Evolutionary conservation across 768 basidiomycete genomes (phyloP), one percentile per base, ranked within the genome.

Genomic region (Boletellus sp.): DNA sequence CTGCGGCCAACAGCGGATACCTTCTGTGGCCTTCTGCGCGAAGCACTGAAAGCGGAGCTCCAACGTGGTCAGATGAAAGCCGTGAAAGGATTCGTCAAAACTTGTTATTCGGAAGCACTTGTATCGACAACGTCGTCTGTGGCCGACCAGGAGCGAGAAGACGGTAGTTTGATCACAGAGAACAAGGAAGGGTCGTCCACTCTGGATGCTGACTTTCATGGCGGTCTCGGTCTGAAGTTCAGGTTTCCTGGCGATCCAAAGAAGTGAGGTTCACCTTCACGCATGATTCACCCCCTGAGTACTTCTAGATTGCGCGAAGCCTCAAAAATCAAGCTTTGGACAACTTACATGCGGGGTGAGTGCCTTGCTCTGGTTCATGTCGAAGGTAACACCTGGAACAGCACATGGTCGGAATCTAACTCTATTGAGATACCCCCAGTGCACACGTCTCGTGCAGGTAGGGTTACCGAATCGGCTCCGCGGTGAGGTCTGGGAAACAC

Each of bases 401-500:
- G 91, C 79, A 4, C 94, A 97, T 60, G 96, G 96, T 19, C 85
- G 96, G 22, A 93, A 94, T 62, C 76, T 98, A n/a, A 94, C 96
- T 0, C 79, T 98, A 23, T 74, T 98, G 17, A 89, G 95, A 28
- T 99, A 97, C 68, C 95, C 96, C 0, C 88, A 94, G 67, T 94
- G 92, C 63, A 96, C 94, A 36, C 87, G 96, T n/a, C 80, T 99
- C 23, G 87, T 98, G 1, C 95, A 96, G 71, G 95, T 98, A 46
- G 96, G 96, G 41, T 77, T 99, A 4, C 96, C 96, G 2, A 96
- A 94, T 59, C 78, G 93, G 16, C 76, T 99, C 9, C 82, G 96
- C 20, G 96, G 96, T 13, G 96, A 98, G 67, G 87, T 98, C 74
- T 99, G 96, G 96, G 96, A 99, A 70, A 88, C 91, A 0, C 78